Evolutionary conservation across 2,329 filamentous ascomycete genomes (phyloP), one percentile per base, ranked within the genome.

Genomic region (Fusarium sp.): DNA sequence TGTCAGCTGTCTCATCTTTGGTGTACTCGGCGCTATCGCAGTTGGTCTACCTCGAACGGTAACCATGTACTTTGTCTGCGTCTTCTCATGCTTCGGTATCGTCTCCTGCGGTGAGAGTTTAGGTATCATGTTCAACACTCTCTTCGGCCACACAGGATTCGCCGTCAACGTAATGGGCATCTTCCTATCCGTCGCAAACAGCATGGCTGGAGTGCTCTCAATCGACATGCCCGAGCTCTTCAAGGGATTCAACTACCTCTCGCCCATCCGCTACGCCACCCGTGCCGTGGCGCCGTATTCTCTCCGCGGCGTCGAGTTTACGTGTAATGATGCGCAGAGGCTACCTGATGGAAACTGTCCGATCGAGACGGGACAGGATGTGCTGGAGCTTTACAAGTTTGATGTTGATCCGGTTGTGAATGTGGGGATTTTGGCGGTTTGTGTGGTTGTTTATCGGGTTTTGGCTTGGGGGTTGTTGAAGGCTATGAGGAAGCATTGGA

Each of bases 121-220:
- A 1, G 93, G 93, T 1, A 94, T 95, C 78, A 90, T 94, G 83
- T 95, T 95, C 85, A 94, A 94, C 82, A 94, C 92, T 0, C 83
- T 95, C 10, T 93, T 94, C 79, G 81, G 80, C 9, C 92, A 95
- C 78, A 93, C 92, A 0, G 93, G 93, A 2, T 95, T 95, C 79
- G 92, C 92, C 0, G 89, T 95, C 67, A 94, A 93, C 74, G 82
- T 94, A 64, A 94, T 92, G 72, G 91, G 88, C 1, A 87, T 94
- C 46, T 85, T 95, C 20, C 85, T 95, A 5, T 91, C 90, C 0
- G 88, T 95, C 9, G 91, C 92, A 0, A 92, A 92, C 75, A 88
- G 91, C 77, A 93, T 95, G 87, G 88, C 89, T 0, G 93, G 93
- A 1, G 85, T 94, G 36, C 87, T 95, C 80, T 92, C 90, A 65